Percentiles rank a stretch among this genome's conserved stretches.
phyloP scores from a whole-genome alignment of 1,139 yeast species.

The Kluyveromyces sp. region DNA sequence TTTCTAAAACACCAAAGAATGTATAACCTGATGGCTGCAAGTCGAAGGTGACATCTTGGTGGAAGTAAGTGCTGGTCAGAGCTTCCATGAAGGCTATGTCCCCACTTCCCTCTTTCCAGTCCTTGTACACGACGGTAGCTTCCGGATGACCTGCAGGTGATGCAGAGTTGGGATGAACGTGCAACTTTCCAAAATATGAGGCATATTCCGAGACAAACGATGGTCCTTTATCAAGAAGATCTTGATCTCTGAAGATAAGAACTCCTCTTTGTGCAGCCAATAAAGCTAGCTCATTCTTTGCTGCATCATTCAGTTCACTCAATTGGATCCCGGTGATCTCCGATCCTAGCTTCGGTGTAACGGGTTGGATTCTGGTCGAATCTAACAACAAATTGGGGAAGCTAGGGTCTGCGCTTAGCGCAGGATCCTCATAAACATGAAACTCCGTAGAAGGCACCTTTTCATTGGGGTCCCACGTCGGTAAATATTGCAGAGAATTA shows the following conservation, averaged over 20 bases:
- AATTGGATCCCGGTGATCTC: slow-evolving; percentile 50
- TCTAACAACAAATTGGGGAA: slow-evolving; percentile 17
- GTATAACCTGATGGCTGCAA: slow-evolving; percentile 65
- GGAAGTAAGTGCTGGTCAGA: slow-evolving; percentile 44
- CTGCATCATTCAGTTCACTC: slow-evolving; percentile 42
- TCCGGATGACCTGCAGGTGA: slow-evolving; percentile 55
- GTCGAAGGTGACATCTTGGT: slow-evolving; percentile 66
- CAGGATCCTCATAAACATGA: slow-evolving; percentile 19
- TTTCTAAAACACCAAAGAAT: slow-evolving; percentile 51
- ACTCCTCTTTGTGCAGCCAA: slow-evolving; percentile 47
- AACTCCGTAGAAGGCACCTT: slow-evolving; percentile 33
- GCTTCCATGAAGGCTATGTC: slow-evolving; percentile 34
- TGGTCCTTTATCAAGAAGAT: slow-evolving; percentile 52
- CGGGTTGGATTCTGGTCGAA: slow-evolving; percentile 6
- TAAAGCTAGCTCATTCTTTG: slow-evolving; percentile 47
- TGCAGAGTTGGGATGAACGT: slow-evolving; percentile 69
- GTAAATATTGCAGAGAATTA: slow-evolving; percentile 29
- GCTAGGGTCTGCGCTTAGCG: slow-evolving; percentile 25
- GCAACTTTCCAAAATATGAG: slow-evolving; percentile 58
- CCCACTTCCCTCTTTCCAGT: slow-evolving; percentile 38
- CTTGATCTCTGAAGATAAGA: slow-evolving; percentile 44
- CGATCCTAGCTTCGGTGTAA: slow-evolving; percentile 36
- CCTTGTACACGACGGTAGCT: slow-evolving; percentile 54
- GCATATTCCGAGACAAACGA: slow-evolving; percentile 43
- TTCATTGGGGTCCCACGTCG: slow-evolving; percentile 37